These are phyloP conservation scores for Syncephalastrum sp. DNA, from an alignment of 371 early-diverging fungal species.

Conservation along the genomic window DNA sequence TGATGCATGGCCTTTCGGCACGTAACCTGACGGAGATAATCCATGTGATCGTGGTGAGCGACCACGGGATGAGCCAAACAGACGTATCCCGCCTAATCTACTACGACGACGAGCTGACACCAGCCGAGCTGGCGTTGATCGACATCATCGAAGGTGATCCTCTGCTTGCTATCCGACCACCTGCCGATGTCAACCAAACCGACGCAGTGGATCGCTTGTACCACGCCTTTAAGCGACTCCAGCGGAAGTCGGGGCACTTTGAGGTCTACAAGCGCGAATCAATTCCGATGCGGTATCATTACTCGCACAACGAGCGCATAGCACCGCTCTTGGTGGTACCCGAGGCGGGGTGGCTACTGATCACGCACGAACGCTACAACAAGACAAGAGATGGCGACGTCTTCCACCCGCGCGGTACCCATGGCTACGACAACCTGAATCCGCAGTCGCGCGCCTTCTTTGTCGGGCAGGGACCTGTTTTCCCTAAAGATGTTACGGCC, in stretches of 20 bases:
- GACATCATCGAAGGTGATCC: constrained; percentile 33
- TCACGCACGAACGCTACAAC: constrained; percentile 42
- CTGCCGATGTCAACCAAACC: constrained; percentile 15
- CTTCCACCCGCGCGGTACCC: constrained; percentile 61
- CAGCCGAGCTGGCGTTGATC: constrained; percentile 31
- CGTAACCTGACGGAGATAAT: constrained; percentile 69
- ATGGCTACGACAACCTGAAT: constrained; percentile 84
- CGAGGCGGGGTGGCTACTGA: constrained; percentile 62
- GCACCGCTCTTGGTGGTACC: constrained; percentile 76
- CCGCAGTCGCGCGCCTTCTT: constrained; percentile 89
- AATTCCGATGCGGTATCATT: constrained; percentile 67
- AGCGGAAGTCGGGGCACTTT: constrained; percentile 41
- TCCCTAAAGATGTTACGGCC: constrained; percentile 27
- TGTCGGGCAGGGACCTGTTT: constrained; percentile 78
- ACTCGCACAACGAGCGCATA: constrained; percentile 57
- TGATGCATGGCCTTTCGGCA: constrained; percentile 55
- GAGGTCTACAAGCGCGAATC: constrained; percentile 62
- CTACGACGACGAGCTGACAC: constrained; percentile 65
- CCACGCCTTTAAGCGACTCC: constrained; percentile 31
- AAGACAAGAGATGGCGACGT: constrained; percentile 5
- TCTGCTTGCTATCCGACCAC: constrained; percentile 46
- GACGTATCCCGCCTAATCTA: constrained; percentile 57
- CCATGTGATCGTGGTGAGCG: constrained; percentile 87
- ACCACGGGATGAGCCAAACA: constrained; percentile 89
- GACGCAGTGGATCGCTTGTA: constrained; percentile 32